Conservation (phyloP, 257 asterid species). For the Anisodus acutangulus region DNA sequence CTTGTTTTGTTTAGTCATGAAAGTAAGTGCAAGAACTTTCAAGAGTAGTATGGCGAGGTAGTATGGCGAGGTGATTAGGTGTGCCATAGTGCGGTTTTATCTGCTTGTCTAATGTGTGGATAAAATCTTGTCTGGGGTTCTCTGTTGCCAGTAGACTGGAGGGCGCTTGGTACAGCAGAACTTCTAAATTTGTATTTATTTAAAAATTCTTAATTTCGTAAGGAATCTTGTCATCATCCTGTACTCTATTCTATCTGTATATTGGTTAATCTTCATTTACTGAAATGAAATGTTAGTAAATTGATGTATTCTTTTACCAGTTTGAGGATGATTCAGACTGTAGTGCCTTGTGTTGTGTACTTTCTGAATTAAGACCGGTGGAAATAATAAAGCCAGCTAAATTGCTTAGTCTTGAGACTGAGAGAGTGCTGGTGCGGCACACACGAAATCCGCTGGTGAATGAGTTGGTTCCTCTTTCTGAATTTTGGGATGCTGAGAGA, state of each 20-base stretch:
- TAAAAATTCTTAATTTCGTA: background rate
- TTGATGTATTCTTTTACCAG: constrained; percentile 49
- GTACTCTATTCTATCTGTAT: background rate
- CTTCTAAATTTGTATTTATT: background rate
- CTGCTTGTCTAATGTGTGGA: background rate
- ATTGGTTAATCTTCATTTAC: constrained; percentile 26
- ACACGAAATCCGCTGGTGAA: constrained; percentile 84
- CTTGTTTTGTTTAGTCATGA: constrained; percentile 15
- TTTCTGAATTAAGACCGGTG: constrained; percentile 87
- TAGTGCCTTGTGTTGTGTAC: constrained; percentile 76
- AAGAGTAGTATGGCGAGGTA: background rate
- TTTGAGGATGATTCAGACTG: constrained; percentile 94
- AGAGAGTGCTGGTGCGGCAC: constrained; percentile 71
- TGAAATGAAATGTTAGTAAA: background rate
- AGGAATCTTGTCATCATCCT: constrained; percentile 10
- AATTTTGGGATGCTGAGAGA: constrained; percentile 93
- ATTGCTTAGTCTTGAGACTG: constrained; percentile 83
- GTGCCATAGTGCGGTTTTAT: background rate
- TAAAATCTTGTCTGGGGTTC: constrained; percentile 5
- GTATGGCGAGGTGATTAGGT: background rate
- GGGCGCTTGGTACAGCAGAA: background rate
- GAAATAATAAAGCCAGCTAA: constrained; percentile 92
- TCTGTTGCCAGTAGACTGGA: background rate
- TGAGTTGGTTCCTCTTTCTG: constrained; percentile 85
- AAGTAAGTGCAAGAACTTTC: background rate